Conservation (phyloP, 2,329 filamentous ascomycete genomes). For the Ambrosiella cleistominuta region DNA sequence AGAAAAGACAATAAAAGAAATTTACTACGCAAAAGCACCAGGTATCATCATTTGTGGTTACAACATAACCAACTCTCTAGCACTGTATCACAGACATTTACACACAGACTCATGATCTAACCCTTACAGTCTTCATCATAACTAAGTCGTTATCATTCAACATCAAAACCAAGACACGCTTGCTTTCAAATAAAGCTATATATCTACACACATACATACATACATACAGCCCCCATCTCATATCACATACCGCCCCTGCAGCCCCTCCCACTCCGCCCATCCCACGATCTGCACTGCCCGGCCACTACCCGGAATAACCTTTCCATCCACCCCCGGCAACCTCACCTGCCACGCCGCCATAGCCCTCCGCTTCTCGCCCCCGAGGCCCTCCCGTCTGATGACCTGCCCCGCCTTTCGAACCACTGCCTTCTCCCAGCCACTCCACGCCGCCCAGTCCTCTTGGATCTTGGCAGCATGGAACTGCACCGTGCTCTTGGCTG, state of each 20-base stretch:
- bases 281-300: conserved; percentile 34
- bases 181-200: neutral
- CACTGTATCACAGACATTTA: too few relatives aligned
- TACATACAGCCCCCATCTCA: neutral
- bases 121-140: too few relatives aligned
- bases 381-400: conserved; percentile 8
- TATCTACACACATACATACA: conserved; percentile 13
- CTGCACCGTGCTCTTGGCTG: conserved; percentile 43
- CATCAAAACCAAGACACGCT: too few relatives aligned
- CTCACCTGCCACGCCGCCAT: conserved; percentile 34
- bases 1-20: too few relatives aligned
- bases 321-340: conserved; percentile 29
- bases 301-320: conserved; percentile 23
- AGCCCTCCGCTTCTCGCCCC: conserved; percentile 17
- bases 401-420: conserved; percentile 33
- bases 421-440: conserved; percentile 37
- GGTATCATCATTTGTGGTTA: too few relatives aligned
- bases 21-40: too few relatives aligned
- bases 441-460: conserved; percentile 48
- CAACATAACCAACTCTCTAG: too few relatives aligned
- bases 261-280: conserved; percentile 36
- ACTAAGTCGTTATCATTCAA: too few relatives aligned
- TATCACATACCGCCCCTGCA: conserved; percentile 27
- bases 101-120: too few relatives aligned
- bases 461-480: conserved; percentile 48